Percentiles rank a stretch among this genome's conserved stretches.
phyloP scores from a whole-genome alignment of 164 flowering plant species.

The Vitis vinifera region DNA sequence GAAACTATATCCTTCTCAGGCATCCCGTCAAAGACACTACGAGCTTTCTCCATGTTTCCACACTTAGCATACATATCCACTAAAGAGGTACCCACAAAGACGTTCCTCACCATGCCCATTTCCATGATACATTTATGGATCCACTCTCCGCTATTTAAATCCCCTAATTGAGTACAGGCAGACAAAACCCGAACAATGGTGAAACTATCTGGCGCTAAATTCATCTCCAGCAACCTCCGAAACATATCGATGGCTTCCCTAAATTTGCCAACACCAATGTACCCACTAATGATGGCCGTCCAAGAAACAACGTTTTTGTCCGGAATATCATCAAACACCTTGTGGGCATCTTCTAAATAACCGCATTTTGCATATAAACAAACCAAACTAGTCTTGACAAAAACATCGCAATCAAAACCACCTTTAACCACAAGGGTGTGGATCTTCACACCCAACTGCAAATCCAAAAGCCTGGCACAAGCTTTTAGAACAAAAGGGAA shows the following conservation, averaged over 20 bases:
- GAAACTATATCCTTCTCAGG: constrained; percentile 31
- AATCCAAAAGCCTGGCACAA: constrained; percentile 22
- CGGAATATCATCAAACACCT: constrained; percentile 36
- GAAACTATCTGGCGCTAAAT: constrained; percentile 27
- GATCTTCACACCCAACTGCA: constrained; percentile 19
- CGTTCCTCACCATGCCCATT: constrained; percentile 28
- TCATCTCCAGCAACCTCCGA: constrained; percentile 19
- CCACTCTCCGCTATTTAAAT: constrained; percentile 25
- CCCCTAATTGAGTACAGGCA: constrained; percentile 24
- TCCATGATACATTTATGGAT: constrained; percentile 17
- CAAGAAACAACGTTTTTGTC: constrained; percentile 29
- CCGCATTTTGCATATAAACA: constrained; percentile 26
- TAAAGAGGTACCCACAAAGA: constrained; percentile 31
- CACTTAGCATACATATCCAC: constrained; percentile 37
- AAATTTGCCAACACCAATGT: constrained; percentile 15
- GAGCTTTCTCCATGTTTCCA: constrained; percentile 30
- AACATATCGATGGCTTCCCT: constrained; percentile 27
- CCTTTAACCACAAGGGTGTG: constrained; percentile 25
- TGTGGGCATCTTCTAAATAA: constrained; percentile 10
- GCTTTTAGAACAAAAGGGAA: constrained; percentile 39
- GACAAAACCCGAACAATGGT: constrained; percentile 24
- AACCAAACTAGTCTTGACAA: constrained; percentile 27
- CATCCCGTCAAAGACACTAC: constrained; percentile 22
- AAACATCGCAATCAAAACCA: constrained; percentile 27
- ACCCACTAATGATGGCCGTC: constrained; percentile 34